Percentiles rank a stretch among this genome's conserved stretches.
Conservation (phyloP, 2,329 filamentous ascomycete genomes). For the Pseudogymnoascus sp. region DNA sequence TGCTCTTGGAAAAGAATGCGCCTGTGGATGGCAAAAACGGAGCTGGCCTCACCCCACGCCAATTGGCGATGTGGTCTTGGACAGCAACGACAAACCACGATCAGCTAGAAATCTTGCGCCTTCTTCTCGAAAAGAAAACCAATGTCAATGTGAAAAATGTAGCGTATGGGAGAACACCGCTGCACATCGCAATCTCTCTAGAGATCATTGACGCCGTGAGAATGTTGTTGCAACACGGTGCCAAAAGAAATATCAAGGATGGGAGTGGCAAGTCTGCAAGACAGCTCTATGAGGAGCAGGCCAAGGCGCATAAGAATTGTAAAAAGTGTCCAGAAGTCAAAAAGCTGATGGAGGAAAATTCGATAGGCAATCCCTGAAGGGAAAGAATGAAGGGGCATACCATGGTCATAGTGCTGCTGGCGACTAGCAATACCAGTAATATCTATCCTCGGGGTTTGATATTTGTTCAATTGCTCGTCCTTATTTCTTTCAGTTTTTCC, state of each 20-base stretch:
- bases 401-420: background rate
- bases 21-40: slow-evolving; percentile 11
- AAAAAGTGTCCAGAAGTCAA: background rate
- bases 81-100: background rate
- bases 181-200: slow-evolving; percentile 9
- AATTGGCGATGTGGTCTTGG: slow-evolving; percentile 7
- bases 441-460: background rate
- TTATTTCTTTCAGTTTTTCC: background rate
- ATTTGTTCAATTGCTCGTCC: background rate
- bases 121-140: slow-evolving; percentile 13
- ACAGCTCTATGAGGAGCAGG: background rate
- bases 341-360: background rate
- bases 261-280: slow-evolving; percentile 9
- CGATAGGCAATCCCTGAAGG: background rate
- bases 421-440: background rate
- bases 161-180: background rate
- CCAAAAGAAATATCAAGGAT: background rate
- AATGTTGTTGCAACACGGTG: slow-evolving; percentile 9
- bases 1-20: slow-evolving; percentile 12
- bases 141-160: slow-evolving; percentile 9
- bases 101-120: slow-evolving; percentile 12
- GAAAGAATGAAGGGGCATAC: background rate
- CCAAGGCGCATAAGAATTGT: background rate
- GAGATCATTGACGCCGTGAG: slow-evolving; percentile 12
- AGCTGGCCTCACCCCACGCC: slow-evolving; percentile 10